Percentiles rank a stretch among this genome's conserved stretches.
Evolutionary conservation across 352 stramenopile species (phyloP).

Genomic region (Pythium aquatile): DNA sequence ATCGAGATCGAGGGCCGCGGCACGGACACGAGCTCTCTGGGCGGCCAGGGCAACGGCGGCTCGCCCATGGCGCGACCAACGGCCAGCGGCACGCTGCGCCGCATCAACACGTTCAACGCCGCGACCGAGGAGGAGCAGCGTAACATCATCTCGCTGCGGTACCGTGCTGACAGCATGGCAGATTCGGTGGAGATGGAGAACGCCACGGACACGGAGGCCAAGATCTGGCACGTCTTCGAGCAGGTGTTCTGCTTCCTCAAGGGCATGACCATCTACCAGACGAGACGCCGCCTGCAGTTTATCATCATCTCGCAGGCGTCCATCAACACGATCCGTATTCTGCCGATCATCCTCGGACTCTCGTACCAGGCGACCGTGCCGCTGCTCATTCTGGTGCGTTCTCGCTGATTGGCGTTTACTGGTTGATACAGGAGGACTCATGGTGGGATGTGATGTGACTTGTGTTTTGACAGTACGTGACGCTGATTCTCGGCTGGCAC

Average conservation of each 20-base stretch:
- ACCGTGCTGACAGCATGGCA: constrained; percentile 81
- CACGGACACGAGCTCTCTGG: constrained; percentile 14
- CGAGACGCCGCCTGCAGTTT: constrained; percentile 75
- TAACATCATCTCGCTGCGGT: constrained; percentile 86
- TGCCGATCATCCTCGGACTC: constrained; percentile 83
- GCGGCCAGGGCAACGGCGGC: not conserved
- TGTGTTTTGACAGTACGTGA: constrained; percentile 54
- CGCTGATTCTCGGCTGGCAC: constrained; percentile 85
- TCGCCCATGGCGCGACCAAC: constrained; percentile 20
- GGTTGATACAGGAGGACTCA: not conserved
- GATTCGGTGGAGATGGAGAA: constrained; percentile 76
- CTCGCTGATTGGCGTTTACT: not conserved
- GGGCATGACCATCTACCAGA: constrained; percentile 87
- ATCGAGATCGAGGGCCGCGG: constrained; percentile 39
- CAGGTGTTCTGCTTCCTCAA: constrained; percentile 87
- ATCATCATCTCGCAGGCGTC: constrained; percentile 84
- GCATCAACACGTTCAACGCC: constrained; percentile 71
- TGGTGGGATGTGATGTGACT: not conserved
- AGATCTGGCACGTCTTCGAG: constrained; percentile 82
- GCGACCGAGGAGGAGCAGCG: constrained; percentile 73
- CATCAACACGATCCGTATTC: constrained; percentile 81
- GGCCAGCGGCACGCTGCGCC: constrained; percentile 40
- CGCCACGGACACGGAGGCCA: constrained; percentile 52
- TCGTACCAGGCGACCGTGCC: constrained; percentile 83
- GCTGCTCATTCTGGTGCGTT: constrained; percentile 69